These are phyloP conservation scores for Candida schatavii DNA, from an alignment of 805 yeast species.

Conservation along the genomic window DNA sequence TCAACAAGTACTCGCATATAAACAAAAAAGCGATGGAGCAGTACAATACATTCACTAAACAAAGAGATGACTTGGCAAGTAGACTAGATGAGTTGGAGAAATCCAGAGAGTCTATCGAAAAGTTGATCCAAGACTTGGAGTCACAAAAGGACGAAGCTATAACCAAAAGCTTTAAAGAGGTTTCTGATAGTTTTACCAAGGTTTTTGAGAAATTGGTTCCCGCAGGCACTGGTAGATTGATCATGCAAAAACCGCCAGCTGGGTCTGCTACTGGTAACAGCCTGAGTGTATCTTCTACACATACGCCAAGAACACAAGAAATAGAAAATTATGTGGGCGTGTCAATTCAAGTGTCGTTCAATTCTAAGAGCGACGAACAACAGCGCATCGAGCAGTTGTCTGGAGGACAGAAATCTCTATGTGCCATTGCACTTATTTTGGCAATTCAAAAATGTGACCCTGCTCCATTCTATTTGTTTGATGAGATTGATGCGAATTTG, in stretches of 20 bases:
- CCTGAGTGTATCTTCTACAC: background rate
- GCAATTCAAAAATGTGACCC: slow-evolving; percentile 96
- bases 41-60: slow-evolving; percentile 65
- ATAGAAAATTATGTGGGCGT: slow-evolving; percentile 65
- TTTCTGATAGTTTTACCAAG: slow-evolving; percentile 67
- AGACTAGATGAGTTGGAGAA: slow-evolving; percentile 68
- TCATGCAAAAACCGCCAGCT: slow-evolving; percentile 51
- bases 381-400: slow-evolving; percentile 86
- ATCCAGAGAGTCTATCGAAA: slow-evolving; percentile 71
- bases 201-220: slow-evolving; percentile 84
- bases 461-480: slow-evolving; percentile 94
- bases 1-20: slow-evolving; percentile 69
- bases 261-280: background rate
- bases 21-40: slow-evolving; percentile 91
- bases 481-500: slow-evolving; percentile 93
- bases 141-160: slow-evolving; percentile 83
- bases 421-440: slow-evolving; percentile 89
- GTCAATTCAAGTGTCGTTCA: slow-evolving; percentile 84
- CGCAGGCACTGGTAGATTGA: slow-evolving; percentile 69
- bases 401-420: slow-evolving; percentile 96
- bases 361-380: slow-evolving; percentile 81
- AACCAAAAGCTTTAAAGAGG: slow-evolving; percentile 70
- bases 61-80: slow-evolving; percentile 60
- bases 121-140: slow-evolving; percentile 65
- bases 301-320: slow-evolving; percentile 12